Percentiles rank a stretch among this genome's conserved stretches.
These are phyloP conservation scores for Psilocybe sp. DNA, from an alignment of 768 basidiomycete species.

Conservation along the genomic window DNA sequence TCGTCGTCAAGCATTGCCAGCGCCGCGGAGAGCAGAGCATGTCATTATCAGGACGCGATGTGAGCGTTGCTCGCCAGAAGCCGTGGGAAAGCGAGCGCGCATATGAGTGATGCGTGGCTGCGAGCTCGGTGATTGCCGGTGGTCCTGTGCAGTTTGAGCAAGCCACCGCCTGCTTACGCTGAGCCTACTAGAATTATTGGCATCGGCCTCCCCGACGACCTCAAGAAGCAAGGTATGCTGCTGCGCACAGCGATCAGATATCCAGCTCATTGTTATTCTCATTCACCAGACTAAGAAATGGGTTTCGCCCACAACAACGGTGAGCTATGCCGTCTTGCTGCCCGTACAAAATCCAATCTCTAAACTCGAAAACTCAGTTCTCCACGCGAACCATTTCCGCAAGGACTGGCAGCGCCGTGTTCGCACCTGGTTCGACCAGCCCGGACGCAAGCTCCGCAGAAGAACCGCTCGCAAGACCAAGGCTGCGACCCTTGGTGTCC, in stretches of 20 bases:
- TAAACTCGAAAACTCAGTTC: constrained; percentile 46
- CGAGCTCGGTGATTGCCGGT: constrained; percentile 35
- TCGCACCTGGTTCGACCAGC: constrained; percentile 98
- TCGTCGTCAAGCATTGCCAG: too few relatives aligned
- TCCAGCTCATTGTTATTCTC: constrained; percentile 8
- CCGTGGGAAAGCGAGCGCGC: constrained; percentile 6
- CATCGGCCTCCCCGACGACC: constrained; percentile 42
- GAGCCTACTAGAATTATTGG: constrained; percentile 26
- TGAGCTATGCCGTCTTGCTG: constrained; percentile 28
- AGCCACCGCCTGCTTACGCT: constrained; percentile 37
- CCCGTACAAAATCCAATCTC: constrained; percentile 1
- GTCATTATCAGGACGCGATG: constrained; percentile 7
- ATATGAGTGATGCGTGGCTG: constrained; percentile 20
- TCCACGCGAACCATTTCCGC: constrained; percentile 92
- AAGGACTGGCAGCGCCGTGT: constrained; percentile 99
- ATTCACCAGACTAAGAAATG: constrained; percentile 52
- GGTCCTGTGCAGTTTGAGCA: constrained; percentile 35
- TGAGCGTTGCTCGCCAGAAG: constrained; percentile 4
- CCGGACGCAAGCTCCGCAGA: constrained; percentile 94
- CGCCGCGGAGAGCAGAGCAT: too few relatives aligned
- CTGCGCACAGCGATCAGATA: constrained; percentile 13
- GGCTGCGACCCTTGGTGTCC: constrained; percentile 87
- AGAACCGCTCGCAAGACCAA: constrained; percentile 90
- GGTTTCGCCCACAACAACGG: constrained; percentile 83
- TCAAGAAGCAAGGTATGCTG: constrained; percentile 44